Evolutionary conservation across 257 asterid species (phyloP).

Genomic region (Solanum infundibuliforme): DNA sequence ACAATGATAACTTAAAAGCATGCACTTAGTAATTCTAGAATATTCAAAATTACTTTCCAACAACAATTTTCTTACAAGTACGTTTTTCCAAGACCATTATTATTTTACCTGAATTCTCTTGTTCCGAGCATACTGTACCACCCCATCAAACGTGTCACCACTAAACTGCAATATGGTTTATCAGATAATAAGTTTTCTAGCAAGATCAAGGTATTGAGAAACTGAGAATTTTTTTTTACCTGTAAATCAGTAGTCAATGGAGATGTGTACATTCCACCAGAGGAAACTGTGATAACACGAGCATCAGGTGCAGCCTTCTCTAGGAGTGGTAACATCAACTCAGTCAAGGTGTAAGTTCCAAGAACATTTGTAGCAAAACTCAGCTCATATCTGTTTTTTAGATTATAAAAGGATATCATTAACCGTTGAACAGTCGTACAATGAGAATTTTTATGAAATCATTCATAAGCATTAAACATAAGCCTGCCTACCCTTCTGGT

Average conservation of each 20-base stretch:
- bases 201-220: not conserved
- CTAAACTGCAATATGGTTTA: conserved; percentile 43
- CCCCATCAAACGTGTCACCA: conserved; percentile 48
- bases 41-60: not conserved
- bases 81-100: not conserved
- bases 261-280: conserved; percentile 93
- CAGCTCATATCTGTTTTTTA: conserved; percentile 53
- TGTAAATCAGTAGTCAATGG: conserved; percentile 73
- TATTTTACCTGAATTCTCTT: conserved; percentile 72
- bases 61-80: not conserved
- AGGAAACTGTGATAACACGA: conserved; percentile 85
- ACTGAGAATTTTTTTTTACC: conserved; percentile 11
- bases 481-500: conserved; percentile 65
- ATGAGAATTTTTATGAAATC: not conserved
- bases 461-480: not conserved
- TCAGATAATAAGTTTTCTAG: not conserved
- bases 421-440: not conserved
- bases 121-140: conserved; percentile 83
- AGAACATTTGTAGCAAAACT: conserved; percentile 80
- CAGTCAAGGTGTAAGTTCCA: conserved; percentile 76
- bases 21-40: not conserved
- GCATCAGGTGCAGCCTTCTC: conserved; percentile 95
- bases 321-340: conserved; percentile 64
- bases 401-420: not conserved
- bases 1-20: not conserved